These are phyloP conservation scores for Penicillium silybi DNA, from an alignment of 495 filamentous ascomycete genomes.

Conservation along the genomic window DNA sequence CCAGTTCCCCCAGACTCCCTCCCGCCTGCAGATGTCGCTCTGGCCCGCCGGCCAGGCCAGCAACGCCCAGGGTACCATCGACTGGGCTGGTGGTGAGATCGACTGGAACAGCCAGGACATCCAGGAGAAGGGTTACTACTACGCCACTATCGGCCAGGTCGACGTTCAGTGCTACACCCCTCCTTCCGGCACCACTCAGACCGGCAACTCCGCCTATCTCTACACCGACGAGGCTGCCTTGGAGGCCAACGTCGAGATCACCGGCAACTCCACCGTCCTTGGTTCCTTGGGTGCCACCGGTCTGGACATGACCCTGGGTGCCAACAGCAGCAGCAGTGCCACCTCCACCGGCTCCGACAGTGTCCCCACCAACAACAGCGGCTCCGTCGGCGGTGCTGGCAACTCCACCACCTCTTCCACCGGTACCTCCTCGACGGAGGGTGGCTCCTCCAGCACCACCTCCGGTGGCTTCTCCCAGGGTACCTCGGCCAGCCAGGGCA, in stretches of 20 bases:
- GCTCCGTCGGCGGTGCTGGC: conserved; percentile 28
- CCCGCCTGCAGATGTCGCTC: conserved; percentile 91
- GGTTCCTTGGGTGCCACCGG: conserved; percentile 76
- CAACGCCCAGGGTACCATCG: conserved; percentile 80
- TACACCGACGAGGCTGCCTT: conserved; percentile 63
- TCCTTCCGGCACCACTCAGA: conserved; percentile 55
- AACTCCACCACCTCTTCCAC: conserved; percentile 21
- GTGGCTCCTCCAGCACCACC: conserved; percentile 13
- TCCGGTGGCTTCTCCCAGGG: conserved; percentile 24
- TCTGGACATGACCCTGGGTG: conserved; percentile 55
- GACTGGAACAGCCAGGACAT: conserved; percentile 83
- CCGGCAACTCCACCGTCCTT: conserved; percentile 71
- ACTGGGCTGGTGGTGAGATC: conserved; percentile 87
- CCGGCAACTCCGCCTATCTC: conserved; percentile 65
- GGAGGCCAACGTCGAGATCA: conserved; percentile 71
- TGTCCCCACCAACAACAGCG: conserved; percentile 34
- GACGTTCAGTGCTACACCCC: conserved; percentile 80
- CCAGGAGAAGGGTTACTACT: conserved; percentile 83
- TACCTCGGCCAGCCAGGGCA: conserved; percentile 19
- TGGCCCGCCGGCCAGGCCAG: conserved; percentile 85
- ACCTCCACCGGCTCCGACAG: conserved; percentile 27
- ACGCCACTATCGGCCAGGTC: conserved; percentile 73
- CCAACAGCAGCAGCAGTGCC: conserved; percentile 23
- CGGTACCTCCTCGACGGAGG: conserved; percentile 1
- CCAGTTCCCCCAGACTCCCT: conserved; percentile 86